A percentile compares a stretch with the other conserved stretches of the same genome.
Conservation (phyloP, 805 yeast genomes). For the Nakazawaea pomicola region DNA sequence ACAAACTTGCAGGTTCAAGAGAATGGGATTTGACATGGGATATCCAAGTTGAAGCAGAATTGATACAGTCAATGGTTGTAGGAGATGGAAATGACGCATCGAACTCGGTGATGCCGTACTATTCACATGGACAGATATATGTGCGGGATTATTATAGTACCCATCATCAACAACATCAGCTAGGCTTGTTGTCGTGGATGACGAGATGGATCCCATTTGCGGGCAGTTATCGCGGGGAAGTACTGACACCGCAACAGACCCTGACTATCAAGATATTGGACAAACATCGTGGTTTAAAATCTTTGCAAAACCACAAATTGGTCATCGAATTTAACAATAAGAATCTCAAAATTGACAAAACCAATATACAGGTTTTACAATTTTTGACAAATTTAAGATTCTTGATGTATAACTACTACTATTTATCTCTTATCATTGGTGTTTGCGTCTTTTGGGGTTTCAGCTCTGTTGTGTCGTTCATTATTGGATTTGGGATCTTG, state of each 20-base stretch:
- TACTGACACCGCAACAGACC: too few relatives aligned
- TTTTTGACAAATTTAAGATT: constrained; percentile 5
- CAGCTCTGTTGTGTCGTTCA: not conserved
- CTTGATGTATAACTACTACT: constrained; percentile 8
- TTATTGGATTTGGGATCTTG: not conserved
- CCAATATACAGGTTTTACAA: not conserved
- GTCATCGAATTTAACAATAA: constrained; percentile 4
- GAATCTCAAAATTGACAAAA: not conserved
- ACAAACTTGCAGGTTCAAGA: too few relatives aligned
- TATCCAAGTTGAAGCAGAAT: not conserved
- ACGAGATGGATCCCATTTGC: too few relatives aligned
- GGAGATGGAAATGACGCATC: too few relatives aligned
- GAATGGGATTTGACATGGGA: constrained; percentile 2
- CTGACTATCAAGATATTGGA: too few relatives aligned
- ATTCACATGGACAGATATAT: too few relatives aligned
- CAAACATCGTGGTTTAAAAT: not conserved
- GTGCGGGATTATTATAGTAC: too few relatives aligned
- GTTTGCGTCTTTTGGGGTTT: constrained; percentile 3
- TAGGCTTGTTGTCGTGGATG: too few relatives aligned
- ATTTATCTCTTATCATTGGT: constrained; percentile 5
- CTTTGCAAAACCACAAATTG: not conserved
- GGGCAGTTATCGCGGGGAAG: too few relatives aligned
- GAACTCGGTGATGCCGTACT: too few relatives aligned
- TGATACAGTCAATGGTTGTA: too few relatives aligned
- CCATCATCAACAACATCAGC: too few relatives aligned